Base-by-base conservation (phyloP, 176 grass and related monocot species). In the Elymus sibiricus region DNA sequence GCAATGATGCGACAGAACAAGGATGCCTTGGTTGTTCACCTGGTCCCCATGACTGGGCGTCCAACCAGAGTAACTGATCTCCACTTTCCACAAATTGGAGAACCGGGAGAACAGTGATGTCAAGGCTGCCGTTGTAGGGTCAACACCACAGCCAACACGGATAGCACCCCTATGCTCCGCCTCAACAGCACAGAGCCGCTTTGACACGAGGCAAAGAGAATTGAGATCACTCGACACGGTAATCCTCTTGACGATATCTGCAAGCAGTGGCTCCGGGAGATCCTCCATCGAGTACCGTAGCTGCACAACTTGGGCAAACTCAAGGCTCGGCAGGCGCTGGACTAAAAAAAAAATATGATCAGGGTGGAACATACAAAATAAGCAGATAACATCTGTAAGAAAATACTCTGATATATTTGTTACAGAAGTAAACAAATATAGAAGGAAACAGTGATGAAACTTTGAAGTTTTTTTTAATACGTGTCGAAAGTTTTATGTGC, bases 41-140 rank as follows among this genome's bases (percentile, higher is more conserved):
- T 97, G 94, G 27, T 83, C 83, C 24, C 88, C 90, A 12, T 51
- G 66, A 40, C 85, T 66, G 9, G 89, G 90, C 6, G 79, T 92
- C 94, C 92, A 94, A 63, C 85, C 85, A 60, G 83, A 88, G 76
- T 97, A 97, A 74, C 46, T 38, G 38, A 94, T 94, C 70, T 94
- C 94, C 8, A 97, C 60, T 83, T 90, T 97, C 74, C 24, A 82
- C 73, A 94, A 46, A 74, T 92, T 97, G 11, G 83, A 66, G 74
- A 94, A 94, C 11, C 89, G 82, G 2, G 29, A 38, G 40, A 88
- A 97, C 38, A 94, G 56, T 3, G 70, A 82, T 32, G 76, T 27
- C 32, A 97, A 65, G 40, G 86, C 80, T 82, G 92, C 90, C 7
- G 64, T 86, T 46, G 88, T 81, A 42, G 86, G 90, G 71, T 94